A percentile compares a stretch with the other conserved stretches of the same genome.
Evolutionary conservation across 345 rosid genomes (phyloP).

Genomic region (Orychophragmus violaceus): DNA sequence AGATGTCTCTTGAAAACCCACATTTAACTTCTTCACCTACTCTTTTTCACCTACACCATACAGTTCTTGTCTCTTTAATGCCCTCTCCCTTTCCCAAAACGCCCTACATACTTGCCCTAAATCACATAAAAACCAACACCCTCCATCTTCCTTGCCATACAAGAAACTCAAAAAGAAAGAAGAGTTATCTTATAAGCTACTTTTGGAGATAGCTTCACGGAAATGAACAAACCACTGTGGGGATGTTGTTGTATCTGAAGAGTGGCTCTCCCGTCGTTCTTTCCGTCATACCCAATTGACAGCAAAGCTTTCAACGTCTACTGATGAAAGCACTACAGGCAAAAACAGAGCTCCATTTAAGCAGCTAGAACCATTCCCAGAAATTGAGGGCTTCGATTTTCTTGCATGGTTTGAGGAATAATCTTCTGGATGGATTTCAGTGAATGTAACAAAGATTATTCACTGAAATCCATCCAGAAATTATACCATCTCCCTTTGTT

Average conservation of each 20-base stretch:
- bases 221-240: slow-evolving; percentile 70
- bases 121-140: slow-evolving; percentile 11
- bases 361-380: too few species aligned
- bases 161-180: background rate
- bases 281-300: too few species aligned
- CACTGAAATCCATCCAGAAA: too few species aligned
- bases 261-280: slow-evolving; percentile 15
- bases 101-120: background rate
- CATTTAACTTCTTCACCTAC: slow-evolving; percentile 15
- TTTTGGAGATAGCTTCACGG: slow-evolving; percentile 67
- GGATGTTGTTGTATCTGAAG: slow-evolving; percentile 9
- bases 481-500: too few species aligned
- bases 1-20: slow-evolving; percentile 1
- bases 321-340: too few species aligned
- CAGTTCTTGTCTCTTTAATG: slow-evolving; percentile 18
- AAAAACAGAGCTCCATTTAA: too few species aligned
- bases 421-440: too few species aligned
- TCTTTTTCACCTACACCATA: slow-evolving; percentile 9
- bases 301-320: too few species aligned
- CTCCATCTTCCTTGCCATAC: slow-evolving; percentile 2
- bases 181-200: slow-evolving; percentile 34
- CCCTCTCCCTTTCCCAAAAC: background rate
- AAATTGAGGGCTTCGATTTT: too few species aligned
- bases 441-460: too few species aligned
- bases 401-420: too few species aligned